Percentiles rank a stretch among this genome's conserved stretches.
Conservation (phyloP, 495 filamentous ascomycete genomes). For the Friedmanniomyces simplex region DNA sequence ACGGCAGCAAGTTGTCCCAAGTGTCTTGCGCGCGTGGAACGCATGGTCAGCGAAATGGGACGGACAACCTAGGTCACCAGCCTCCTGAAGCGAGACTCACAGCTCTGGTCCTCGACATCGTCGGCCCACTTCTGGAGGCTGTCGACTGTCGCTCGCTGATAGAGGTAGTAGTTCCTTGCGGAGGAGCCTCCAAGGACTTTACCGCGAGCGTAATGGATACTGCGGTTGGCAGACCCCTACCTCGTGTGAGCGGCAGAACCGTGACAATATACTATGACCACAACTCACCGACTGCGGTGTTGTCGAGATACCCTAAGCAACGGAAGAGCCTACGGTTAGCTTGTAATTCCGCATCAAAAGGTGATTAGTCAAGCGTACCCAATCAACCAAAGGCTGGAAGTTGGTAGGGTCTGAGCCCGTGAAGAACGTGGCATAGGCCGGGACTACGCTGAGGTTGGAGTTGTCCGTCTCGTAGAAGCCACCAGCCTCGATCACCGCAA, state of each 20-base stretch:
- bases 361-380: background rate
- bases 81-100: background rate
- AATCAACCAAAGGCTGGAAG: constrained; percentile 21
- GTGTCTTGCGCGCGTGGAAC: constrained; percentile 18
- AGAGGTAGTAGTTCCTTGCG: constrained; percentile 21
- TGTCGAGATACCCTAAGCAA: background rate
- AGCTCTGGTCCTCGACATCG: constrained; percentile 44
- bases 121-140: constrained; percentile 48
- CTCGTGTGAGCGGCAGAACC: background rate
- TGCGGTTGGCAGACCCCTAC: background rate
- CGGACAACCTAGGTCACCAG: background rate
- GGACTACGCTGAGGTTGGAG: constrained; percentile 4
- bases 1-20: constrained; percentile 43
- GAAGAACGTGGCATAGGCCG: background rate
- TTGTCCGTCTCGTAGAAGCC: constrained; percentile 15
- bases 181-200: constrained; percentile 22
- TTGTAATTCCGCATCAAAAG: background rate
- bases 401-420: background rate
- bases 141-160: constrained; percentile 31
- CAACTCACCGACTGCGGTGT: background rate
- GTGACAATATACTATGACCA: background rate
- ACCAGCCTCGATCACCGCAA: constrained; percentile 17
- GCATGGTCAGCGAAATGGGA: background rate
- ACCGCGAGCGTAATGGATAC: constrained; percentile 20
- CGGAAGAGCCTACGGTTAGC: background rate